Evolutionary conservation across 495 filamentous ascomycete genomes (phyloP), one percentile per base, ranked within the genome.

Genomic region (Neohortaea acidophila): DNA sequence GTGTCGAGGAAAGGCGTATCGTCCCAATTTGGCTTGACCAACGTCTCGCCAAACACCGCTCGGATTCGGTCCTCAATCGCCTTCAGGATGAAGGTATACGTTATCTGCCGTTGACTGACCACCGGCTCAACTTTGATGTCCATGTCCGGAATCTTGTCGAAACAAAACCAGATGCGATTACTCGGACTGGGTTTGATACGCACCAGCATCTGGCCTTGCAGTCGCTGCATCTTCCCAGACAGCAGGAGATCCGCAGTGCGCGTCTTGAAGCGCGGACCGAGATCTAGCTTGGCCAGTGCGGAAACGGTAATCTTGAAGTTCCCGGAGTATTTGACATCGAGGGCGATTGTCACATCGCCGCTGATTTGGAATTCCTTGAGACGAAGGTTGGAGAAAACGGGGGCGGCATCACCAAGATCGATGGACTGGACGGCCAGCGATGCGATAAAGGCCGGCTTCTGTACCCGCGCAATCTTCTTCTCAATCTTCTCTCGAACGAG

Each of bases 1-100:
- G 84, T 94, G 45, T 81, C 72, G 50, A 79, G 75, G 59, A 96
- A 96, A 3, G 89, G 84, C 2, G 77, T 70, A 56, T 97, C 89
- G 42, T 97, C 89, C 83, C 86, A 96, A 52, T 91, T 83, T 0
- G 91, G 91, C 32, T 79, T 63, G n/a, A 97, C 89, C 7, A 94
- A 56, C 12, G 84, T 93, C 59, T 97, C 89, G 2, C 75, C 82
- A 36, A 97, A 66, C 26, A 94, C 83, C 56, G 94, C 85, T 39
- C 86, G 76, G 53, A 97, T 93, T 18, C 86, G 67, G 47, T 79
- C 92, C 57, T 96, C 89, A 43, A 97, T 97, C 33, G 85, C 79
- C 33, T 84, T 77, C 10, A 94, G 69, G 32, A 97, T 87, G 31
- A 93, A 71, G 5, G 76, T 77, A 56, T 87, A 96, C 0, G 89